Percentiles rank a stretch among this genome's conserved stretches.
Evolutionary conservation across 345 rosid species (phyloP).

Genomic region (Geranium brycei): DNA sequence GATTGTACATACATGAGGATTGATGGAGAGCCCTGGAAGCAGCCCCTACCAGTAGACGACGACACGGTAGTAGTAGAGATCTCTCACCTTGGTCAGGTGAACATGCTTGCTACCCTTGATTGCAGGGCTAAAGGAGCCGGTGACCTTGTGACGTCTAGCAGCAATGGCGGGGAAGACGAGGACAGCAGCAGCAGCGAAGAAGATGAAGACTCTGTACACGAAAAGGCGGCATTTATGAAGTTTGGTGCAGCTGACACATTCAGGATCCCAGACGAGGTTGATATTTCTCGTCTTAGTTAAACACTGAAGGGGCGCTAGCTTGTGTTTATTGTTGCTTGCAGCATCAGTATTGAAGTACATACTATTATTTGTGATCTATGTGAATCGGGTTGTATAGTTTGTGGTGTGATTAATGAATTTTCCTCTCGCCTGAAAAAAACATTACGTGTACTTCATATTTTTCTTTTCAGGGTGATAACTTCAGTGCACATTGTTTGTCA

Average conservation of each 20-base stretch:
- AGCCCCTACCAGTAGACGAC: conserved; percentile 55
- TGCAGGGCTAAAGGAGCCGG: conserved; percentile 44
- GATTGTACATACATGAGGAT: conserved; percentile 73
- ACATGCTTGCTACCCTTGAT: conserved; percentile 68
- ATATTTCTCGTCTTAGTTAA: conserved; percentile 61
- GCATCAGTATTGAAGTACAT: neutral
- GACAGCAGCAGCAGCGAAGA: conserved; percentile 14
- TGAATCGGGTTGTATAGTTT: too few relatives aligned
- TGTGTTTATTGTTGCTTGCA: neutral
- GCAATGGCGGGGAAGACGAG: conserved; percentile 23
- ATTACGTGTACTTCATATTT: too few relatives aligned
- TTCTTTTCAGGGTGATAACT: too few relatives aligned
- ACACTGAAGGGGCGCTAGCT: neutral
- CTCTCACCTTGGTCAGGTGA: conserved; percentile 78
- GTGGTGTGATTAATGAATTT: too few relatives aligned
- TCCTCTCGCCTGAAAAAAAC: too few relatives aligned
- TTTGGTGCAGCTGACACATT: conserved; percentile 92
- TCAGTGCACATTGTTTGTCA: too few relatives aligned
- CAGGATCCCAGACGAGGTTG: conserved; percentile 68
- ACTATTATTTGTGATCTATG: too few relatives aligned
- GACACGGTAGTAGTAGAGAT: conserved; percentile 72
- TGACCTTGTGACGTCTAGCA: conserved; percentile 23
- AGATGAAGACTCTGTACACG: conserved; percentile 14
- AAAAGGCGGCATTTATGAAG: conserved; percentile 44
- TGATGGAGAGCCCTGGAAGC: conserved; percentile 94